Evolutionary conservation across 257 asterid species (phyloP), one percentile per base, ranked within the genome.

Genomic region (Nicotiana obtusifolia): DNA sequence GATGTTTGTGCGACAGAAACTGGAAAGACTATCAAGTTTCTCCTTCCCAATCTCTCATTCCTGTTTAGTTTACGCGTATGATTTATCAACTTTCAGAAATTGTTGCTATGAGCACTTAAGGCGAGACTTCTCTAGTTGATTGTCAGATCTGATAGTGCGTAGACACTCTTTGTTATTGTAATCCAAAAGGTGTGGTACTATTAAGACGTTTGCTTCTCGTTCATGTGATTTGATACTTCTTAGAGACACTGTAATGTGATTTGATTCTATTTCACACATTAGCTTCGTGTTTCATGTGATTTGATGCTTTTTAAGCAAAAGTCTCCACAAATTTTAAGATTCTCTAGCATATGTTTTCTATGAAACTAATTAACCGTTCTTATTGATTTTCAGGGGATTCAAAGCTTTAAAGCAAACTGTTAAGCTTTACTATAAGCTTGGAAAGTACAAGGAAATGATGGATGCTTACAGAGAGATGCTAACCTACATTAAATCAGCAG

Each of bases 361-460:
- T 3, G 62, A 24, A 33, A 57, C 68, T 22, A 61, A 30, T 11
- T 66, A 82, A 77, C 73, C 81, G 62, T 65, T 16, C 84, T 66
- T 82, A 60, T 64, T 73, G 84, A 28, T 85, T 54, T 84, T 86
- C 94, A 94, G 98, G 99, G 99, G 99, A 82, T 96, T 96, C 71
- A 96, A 94, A 89, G 99, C 99, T 83, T 88, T 96, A 76, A 96
- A 96, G 84, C 99, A 96, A 88, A 94, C 99, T 76, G 99, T 96
- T 75, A 94, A 94, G 88, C 91, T 96, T 54, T 93, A 94, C 89
- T 94, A 94, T 86, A 93, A 93, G 91, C 88, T 96, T 76, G 97
- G 97, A 84, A 94, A 84, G 90, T 91, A 91, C 89, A 90, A 89
- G 85, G 99, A 94, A 79, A 96, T 96, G 99, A 96, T 96, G 99